phyloP scores from a whole-genome alignment of 768 basidiomycete species.

The Termitomyces sp. region DNA sequence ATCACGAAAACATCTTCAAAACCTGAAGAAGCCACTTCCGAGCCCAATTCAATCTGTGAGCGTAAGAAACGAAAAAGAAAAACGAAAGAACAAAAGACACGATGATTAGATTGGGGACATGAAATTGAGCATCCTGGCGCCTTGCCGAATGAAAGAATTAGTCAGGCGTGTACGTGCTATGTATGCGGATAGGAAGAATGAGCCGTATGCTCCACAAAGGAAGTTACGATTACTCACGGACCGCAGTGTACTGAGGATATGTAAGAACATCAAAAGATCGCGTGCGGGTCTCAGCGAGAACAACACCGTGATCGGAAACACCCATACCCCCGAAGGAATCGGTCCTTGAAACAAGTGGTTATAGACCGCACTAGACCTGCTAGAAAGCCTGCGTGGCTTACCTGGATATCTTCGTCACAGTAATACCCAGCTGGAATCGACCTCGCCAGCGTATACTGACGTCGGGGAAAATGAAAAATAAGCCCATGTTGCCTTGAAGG shows the following conservation, averaged over 20 bases:
- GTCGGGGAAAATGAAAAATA: conserved; percentile 90
- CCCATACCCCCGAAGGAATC: conserved; percentile 49
- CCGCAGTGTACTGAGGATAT: conserved; percentile 71
- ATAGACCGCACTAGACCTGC: conserved; percentile 17
- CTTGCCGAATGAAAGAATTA: conserved; percentile 51
- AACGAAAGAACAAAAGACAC: background rate
- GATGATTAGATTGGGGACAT: conserved; percentile 22
- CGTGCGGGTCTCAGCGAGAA: conserved; percentile 72
- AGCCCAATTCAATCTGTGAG: background rate
- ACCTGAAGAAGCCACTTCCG: background rate
- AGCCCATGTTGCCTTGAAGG: conserved; percentile 73
- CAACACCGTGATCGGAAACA: conserved; percentile 55
- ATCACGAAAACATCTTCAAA: background rate
- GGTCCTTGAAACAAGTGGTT: conserved; percentile 28
- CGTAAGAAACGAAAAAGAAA: background rate
- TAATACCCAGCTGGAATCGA: conserved; percentile 70
- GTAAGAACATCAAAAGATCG: conserved; percentile 76
- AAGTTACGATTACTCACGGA: conserved; percentile 50
- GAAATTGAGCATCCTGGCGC: conserved; percentile 46
- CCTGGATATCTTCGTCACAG: conserved; percentile 73
- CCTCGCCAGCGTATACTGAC: conserved; percentile 82
- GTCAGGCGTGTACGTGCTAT: conserved; percentile 48
- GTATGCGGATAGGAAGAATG: conserved; percentile 18
- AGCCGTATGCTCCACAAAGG: conserved; percentile 7
- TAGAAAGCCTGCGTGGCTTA: conserved; percentile 31